Evolutionary conservation across 192 early-diverging fungal genomes (phyloP).

Genomic region (Mortierella antarctica): DNA sequence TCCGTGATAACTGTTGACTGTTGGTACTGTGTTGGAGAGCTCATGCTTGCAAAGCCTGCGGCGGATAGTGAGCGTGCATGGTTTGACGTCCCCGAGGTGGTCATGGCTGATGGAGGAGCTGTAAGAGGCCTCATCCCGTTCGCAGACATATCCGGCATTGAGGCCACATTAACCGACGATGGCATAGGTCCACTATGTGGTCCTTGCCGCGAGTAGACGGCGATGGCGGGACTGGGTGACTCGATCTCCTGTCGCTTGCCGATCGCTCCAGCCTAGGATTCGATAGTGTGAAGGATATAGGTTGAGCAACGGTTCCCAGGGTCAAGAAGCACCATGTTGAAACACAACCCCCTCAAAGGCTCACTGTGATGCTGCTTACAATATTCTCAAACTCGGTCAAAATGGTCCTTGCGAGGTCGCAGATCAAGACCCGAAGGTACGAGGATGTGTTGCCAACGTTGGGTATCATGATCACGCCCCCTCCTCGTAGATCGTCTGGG

Average conservation of each 20-base stretch:
- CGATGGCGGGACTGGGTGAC: conserved; percentile 48
- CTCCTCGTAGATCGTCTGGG: conserved; percentile 73
- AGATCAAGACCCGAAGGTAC: conserved; percentile 82
- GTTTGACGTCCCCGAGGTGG: conserved; percentile 49
- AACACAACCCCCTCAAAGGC: background rate
- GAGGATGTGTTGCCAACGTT: conserved; percentile 82
- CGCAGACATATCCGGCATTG: conserved; percentile 44
- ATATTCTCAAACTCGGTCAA: conserved; percentile 72
- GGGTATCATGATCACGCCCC: conserved; percentile 80
- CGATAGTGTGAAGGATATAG: background rate
- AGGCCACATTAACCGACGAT: background rate
- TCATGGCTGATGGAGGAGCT: conserved; percentile 59
- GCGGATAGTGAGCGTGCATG: conserved; percentile 54
- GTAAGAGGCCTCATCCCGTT: conserved; percentile 47
- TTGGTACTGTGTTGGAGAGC: conserved; percentile 24
- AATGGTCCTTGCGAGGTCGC: conserved; percentile 80
- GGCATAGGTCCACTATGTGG: conserved; percentile 26
- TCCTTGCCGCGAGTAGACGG: conserved; percentile 25
- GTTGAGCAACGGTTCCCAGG: background rate
- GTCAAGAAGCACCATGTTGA: background rate
- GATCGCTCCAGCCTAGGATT: conserved; percentile 59
- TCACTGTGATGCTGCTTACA: conserved; percentile 48
- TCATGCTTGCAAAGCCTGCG: conserved; percentile 28
- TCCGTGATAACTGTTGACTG: conserved; percentile 49
- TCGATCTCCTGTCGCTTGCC: conserved; percentile 70